Evolutionary conservation across 2,329 filamentous ascomycete species (phyloP), one percentile per base, ranked within the genome.

Genomic region (Colletotrichum eleusines): DNA sequence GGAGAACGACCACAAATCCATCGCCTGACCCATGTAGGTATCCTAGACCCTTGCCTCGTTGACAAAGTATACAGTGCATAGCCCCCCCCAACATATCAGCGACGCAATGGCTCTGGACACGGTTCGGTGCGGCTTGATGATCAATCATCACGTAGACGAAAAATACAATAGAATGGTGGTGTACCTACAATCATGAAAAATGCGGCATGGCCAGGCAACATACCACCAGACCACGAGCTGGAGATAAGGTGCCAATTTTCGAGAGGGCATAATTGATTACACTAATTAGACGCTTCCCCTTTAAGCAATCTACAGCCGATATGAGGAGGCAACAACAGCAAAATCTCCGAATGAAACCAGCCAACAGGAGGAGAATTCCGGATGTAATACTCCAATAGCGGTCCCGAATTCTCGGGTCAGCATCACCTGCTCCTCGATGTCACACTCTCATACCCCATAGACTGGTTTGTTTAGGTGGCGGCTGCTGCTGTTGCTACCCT

Each of bases 351-450:
- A 35, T 23, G 35, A 62, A 58, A 58, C 44, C 63, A 57, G 40
- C 63, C 64, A 57, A 63, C 68, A 46, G 23, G 51, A 55, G 28
- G 16, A 38, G 26, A 28, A 70, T 67, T 42, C 63, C 42, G 42
- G 55, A 51, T 50, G 20, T 31, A 46, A 61, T 62, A 33, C 67
- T 70, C 50, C 63, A 70, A 61, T 48, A 70, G 55, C 63, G 63
- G 67, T 70, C 42, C 67, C 67, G 31, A 57, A 46, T 57, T 67
- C 48, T 44, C 63, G 67, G 67, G 57, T 67, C 63, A 61, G 42
- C 63, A 67, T 23, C 57, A 35, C 63, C 50, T 48, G 63, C 38
- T 38, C 20, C 42, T 61, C n/a, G 20, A 16, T 35, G 31, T 35
- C 20, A 54, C 14, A 8, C 20, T 38, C 20, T 8, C 51, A 18